phyloP scores from a whole-genome alignment of 176 grass and related monocot genomes.

The Microstegium vimineum region DNA sequence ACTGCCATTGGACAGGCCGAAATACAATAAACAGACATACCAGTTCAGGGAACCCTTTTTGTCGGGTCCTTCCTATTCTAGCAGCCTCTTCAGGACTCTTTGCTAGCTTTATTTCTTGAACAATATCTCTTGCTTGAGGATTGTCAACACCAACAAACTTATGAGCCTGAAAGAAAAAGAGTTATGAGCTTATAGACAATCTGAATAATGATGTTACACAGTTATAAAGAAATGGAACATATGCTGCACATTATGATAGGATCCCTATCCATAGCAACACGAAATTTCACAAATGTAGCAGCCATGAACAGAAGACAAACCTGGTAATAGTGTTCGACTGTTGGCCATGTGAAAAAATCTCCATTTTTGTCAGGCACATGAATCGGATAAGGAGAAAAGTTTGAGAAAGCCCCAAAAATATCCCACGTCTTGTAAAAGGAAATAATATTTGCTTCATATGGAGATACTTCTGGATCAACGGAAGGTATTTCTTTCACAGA shows the following conservation, averaged over 20 bases:
- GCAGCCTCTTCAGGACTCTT: conserved; percentile 96
- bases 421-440: conserved; percentile 99
- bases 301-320: conserved; percentile 27
- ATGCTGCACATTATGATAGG: background rate
- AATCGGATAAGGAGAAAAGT: conserved; percentile 89
- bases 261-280: background rate
- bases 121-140: conserved; percentile 48
- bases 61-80: conserved; percentile 73
- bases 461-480: conserved; percentile 75
- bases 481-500: conserved; percentile 64
- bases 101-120: conserved; percentile 77
- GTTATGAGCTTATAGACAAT: background rate
- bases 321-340: conserved; percentile 97
- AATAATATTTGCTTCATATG: conserved; percentile 83
- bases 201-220: background rate
- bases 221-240: background rate
- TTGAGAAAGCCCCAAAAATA: conserved; percentile 89
- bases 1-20: background rate
- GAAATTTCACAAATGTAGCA: background rate
- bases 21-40: conserved; percentile 37
- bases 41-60: conserved; percentile 75
- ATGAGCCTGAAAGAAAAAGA: conserved; percentile 55
- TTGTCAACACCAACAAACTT: conserved; percentile 72
- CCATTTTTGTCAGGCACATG: conserved; percentile 59
- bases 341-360: conserved; percentile 54